Conservation (phyloP, 805 yeast genomes). For the Candida lessepsii region DNA sequence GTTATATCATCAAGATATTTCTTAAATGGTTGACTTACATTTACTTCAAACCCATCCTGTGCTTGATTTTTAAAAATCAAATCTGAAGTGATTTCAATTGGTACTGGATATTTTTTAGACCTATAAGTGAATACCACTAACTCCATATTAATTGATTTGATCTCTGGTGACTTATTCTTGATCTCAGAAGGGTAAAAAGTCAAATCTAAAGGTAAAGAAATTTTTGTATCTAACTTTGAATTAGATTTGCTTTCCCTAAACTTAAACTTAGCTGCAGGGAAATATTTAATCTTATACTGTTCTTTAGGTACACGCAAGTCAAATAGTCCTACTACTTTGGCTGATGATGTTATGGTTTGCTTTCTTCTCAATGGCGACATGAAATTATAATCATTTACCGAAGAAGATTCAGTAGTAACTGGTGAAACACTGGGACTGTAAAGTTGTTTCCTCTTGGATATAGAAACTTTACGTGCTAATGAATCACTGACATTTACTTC, state of each 20-base stretch:
- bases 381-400: conserved; percentile 11
- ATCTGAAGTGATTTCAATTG: conserved; percentile 37
- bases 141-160: conserved; percentile 29
- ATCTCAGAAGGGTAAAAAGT: conserved; percentile 23
- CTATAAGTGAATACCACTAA: conserved; percentile 32
- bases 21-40: conserved; percentile 21
- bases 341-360: conserved; percentile 25
- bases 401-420: conserved; percentile 12
- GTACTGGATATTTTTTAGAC: conserved; percentile 34
- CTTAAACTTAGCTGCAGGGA: conserved; percentile 24
- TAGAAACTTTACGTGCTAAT: conserved; percentile 19
- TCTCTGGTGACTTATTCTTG: conserved; percentile 18
- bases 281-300: conserved; percentile 26
- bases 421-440: conserved; percentile 11
- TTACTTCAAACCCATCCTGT: conserved; percentile 29
- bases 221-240: conserved; percentile 10
- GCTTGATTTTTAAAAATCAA: conserved; percentile 31
- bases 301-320: conserved; percentile 31
- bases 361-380: conserved; percentile 31
- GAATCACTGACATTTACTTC: conserved; percentile 6
- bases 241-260: background rate
- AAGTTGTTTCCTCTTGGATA: conserved; percentile 20
- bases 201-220: conserved; percentile 30
- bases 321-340: conserved; percentile 31
- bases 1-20: conserved; percentile 24